phyloP scores from a whole-genome alignment of 148 eudicot species.

The Limonium bicolor region DNA sequence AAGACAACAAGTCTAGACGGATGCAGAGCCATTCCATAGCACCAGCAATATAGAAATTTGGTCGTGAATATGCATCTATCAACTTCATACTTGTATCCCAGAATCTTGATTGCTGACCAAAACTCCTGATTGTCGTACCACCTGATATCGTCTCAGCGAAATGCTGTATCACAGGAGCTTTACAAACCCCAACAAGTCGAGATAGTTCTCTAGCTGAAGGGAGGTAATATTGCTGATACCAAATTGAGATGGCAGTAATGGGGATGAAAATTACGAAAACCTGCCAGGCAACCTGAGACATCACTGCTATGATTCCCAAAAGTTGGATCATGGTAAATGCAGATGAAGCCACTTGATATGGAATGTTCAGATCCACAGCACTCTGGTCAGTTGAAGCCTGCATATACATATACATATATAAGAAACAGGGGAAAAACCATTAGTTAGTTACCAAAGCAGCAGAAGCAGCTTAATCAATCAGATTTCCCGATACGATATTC shows the following conservation, averaged over 20 bases:
- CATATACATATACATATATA: background rate
- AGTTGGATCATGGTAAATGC: slow-evolving; percentile 48
- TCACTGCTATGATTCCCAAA: slow-evolving; percentile 38
- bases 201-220: slow-evolving; percentile 50
- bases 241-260: slow-evolving; percentile 29
- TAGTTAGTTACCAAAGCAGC: too few relatives aligned
- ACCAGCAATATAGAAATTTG: slow-evolving; percentile 41
- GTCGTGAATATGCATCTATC: slow-evolving; percentile 35
- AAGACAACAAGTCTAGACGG: slow-evolving; percentile 42
- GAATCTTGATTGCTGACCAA: slow-evolving; percentile 44
- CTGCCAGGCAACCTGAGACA: slow-evolving; percentile 69
- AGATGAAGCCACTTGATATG: slow-evolving; percentile 24
- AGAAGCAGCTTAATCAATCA: too few relatives aligned
- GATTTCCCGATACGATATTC: too few relatives aligned
- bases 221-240: slow-evolving; percentile 53
- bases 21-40: slow-evolving; percentile 59
- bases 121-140: slow-evolving; percentile 48
- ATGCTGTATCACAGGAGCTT: slow-evolving; percentile 66
- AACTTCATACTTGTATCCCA: slow-evolving; percentile 21
- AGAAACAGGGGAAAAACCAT: too few relatives aligned
- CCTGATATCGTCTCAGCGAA: slow-evolving; percentile 67
- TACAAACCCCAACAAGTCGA: slow-evolving; percentile 40
- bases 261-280: slow-evolving; percentile 55
- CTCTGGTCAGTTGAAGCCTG: slow-evolving; percentile 75
- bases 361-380: slow-evolving; percentile 36